Conservation (phyloP, 2,329 filamentous ascomycete species). For the Cladosporium sp. region DNA sequence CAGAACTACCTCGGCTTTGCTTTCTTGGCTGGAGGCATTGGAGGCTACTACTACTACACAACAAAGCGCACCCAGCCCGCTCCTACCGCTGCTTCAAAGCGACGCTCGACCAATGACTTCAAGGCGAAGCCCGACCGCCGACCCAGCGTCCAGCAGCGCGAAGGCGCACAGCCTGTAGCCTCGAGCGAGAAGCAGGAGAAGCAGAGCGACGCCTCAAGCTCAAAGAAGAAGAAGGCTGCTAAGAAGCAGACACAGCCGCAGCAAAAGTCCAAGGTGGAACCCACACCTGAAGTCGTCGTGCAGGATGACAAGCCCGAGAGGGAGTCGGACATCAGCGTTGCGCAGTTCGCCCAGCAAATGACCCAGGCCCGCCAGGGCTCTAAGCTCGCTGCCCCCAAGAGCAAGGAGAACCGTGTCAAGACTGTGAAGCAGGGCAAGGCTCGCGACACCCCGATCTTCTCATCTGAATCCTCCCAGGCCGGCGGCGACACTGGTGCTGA, state of each 20-base stretch:
- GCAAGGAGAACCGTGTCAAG: constrained; percentile 51
- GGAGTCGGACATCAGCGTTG: constrained; percentile 67
- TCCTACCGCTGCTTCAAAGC: background rate
- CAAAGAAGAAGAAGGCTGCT: constrained; percentile 40
- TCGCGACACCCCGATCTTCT: constrained; percentile 42
- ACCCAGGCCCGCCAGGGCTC: constrained; percentile 70
- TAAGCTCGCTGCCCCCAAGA: constrained; percentile 50
- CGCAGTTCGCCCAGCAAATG: constrained; percentile 76
- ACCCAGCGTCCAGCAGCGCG: constrained; percentile 10
- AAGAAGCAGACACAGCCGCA: constrained; percentile 28
- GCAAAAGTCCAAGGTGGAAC: constrained; percentile 22
- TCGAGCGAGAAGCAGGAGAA: constrained; percentile 23
- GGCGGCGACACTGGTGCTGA: constrained; percentile 73
- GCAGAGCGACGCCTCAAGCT: constrained; percentile 26
- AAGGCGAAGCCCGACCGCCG: constrained; percentile 20
- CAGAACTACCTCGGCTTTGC: constrained; percentile 27
- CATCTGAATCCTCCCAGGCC: constrained; percentile 67
- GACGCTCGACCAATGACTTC: constrained; percentile 19
- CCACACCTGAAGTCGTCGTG: constrained; percentile 31
- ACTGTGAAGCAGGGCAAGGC: constrained; percentile 66
- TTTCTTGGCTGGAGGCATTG: constrained; percentile 23
- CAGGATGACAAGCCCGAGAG: constrained; percentile 45
- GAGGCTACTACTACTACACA: constrained; percentile 23
- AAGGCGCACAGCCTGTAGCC: constrained; percentile 2
- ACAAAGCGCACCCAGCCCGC: constrained; percentile 21